Conservation (phyloP, 345 rosid genomes). For the Balakata baccata region DNA sequence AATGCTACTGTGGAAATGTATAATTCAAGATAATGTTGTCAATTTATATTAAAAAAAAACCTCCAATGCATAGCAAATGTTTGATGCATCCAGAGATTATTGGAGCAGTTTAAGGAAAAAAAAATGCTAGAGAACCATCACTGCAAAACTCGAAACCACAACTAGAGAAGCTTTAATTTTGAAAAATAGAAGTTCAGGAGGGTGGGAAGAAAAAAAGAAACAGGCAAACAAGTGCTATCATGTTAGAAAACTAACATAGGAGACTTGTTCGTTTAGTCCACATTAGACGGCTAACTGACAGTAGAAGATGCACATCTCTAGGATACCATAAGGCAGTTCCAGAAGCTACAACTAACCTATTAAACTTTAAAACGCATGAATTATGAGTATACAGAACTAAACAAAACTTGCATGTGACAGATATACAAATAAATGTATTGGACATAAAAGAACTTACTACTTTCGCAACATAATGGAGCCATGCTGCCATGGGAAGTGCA, state of each 20-base stretch:
- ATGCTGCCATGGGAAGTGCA: neutral
- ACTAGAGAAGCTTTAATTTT: neutral
- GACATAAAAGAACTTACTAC: neutral
- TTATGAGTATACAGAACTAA: neutral
- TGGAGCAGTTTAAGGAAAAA: neutral
- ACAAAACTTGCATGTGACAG: too few species aligned
- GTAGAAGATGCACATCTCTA: too few species aligned
- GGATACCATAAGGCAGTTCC: too few species aligned
- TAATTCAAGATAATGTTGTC: neutral
- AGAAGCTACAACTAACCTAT: neutral
- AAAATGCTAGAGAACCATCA: neutral
- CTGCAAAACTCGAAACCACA: neutral
- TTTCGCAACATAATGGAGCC: slow-evolving; percentile 10
- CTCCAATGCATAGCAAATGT: neutral
- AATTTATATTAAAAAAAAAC: neutral
- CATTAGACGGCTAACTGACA: too few species aligned
- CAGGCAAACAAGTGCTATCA: neutral
- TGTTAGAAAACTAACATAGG: neutral
- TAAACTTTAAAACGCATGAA: neutral
- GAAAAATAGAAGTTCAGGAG: neutral
- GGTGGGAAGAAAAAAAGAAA: neutral
- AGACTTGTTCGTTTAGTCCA: neutral
- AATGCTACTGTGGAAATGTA: neutral
- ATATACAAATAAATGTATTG: neutral
- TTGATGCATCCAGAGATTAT: neutral